phyloP scores from a whole-genome alignment of 306 rosid genomes.

The Myrica gale region DNA sequence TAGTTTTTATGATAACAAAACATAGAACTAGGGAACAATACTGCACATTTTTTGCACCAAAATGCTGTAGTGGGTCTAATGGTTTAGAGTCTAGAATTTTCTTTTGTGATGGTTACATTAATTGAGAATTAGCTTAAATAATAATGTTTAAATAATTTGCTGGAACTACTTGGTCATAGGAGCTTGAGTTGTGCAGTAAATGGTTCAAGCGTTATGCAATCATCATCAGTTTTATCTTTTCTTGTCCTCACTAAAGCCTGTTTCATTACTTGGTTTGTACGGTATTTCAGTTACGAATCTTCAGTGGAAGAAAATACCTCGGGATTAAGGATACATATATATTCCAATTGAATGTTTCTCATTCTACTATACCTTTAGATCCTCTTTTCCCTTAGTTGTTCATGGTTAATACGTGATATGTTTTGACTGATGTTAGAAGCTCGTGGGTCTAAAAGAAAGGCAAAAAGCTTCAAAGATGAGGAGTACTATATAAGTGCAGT shows the following conservation, averaged over 20 bases:
- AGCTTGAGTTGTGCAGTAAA: not conserved
- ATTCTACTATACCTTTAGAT: too few relatives aligned
- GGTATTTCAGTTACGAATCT: too few relatives aligned
- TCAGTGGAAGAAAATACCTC: too few relatives aligned
- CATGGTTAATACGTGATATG: conserved; percentile 21
- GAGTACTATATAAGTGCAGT: conserved; percentile 79
- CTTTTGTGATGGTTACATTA: not conserved
- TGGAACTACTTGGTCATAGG: not conserved
- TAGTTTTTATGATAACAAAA: not conserved
- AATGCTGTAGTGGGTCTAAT: not conserved
- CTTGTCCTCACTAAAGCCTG: too few relatives aligned
- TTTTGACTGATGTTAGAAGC: conserved; percentile 39
- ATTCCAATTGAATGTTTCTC: too few relatives aligned
- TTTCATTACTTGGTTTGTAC: too few relatives aligned
- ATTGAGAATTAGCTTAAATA: not conserved
- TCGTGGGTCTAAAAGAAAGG: conserved; percentile 69
- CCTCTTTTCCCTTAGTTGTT: not conserved
- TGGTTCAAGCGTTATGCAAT: not conserved
- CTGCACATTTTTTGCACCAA: not conserved
- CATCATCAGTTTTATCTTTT: too few relatives aligned
- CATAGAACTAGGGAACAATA: not conserved
- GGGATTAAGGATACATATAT: too few relatives aligned
- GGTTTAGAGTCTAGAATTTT: not conserved
- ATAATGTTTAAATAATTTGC: not conserved
- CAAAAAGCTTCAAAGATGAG: conserved; percentile 67